These are phyloP conservation scores for Trichoderma koningiopsis DNA, from an alignment of 2,329 filamentous ascomycete species.

Conservation along the genomic window DNA sequence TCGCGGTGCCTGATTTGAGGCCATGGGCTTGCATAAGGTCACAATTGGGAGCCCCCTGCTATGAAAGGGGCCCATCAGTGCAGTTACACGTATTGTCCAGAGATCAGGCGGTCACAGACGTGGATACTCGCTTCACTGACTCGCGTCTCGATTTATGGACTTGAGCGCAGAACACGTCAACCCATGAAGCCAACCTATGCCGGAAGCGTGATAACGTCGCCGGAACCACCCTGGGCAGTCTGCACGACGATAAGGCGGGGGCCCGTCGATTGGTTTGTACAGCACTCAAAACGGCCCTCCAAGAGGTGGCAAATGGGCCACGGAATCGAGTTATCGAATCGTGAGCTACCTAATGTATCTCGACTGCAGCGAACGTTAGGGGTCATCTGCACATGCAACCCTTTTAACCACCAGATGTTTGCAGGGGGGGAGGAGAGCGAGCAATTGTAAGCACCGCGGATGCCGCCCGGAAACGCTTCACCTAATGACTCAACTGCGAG, in stretches of 20 bases:
- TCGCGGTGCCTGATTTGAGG: conserved; percentile 20
- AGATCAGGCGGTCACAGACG: conserved; percentile 24
- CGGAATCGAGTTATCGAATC: conserved; percentile 18
- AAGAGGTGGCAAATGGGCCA: conserved; percentile 17
- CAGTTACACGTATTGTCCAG: conserved; percentile 23
- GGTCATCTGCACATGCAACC: conserved; percentile 25
- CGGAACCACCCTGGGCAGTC: background rate
- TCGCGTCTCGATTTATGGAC: conserved; percentile 18
- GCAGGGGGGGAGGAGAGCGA: background rate
- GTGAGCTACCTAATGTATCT: background rate
- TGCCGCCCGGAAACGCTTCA: conserved; percentile 18
- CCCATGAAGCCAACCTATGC: conserved; percentile 22
- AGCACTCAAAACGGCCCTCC: background rate
- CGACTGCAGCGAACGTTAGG: conserved; percentile 21
- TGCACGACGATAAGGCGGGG: conserved; percentile 23
- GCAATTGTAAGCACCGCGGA: conserved; percentile 20
- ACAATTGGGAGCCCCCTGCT: conserved; percentile 6
- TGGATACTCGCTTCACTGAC: conserved; percentile 21
- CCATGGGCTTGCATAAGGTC: conserved; percentile 16
- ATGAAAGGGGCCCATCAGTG: conserved; percentile 23
- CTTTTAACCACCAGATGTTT: conserved; percentile 18
- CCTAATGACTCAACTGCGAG: conserved; percentile 9
- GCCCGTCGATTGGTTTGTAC: conserved; percentile 11
- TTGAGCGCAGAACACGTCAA: conserved; percentile 25
- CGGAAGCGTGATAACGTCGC: conserved; percentile 23